Base-by-base conservation (phyloP, 2,329 filamentous ascomycete genomes). In the Fusarium begoniae region DNA sequence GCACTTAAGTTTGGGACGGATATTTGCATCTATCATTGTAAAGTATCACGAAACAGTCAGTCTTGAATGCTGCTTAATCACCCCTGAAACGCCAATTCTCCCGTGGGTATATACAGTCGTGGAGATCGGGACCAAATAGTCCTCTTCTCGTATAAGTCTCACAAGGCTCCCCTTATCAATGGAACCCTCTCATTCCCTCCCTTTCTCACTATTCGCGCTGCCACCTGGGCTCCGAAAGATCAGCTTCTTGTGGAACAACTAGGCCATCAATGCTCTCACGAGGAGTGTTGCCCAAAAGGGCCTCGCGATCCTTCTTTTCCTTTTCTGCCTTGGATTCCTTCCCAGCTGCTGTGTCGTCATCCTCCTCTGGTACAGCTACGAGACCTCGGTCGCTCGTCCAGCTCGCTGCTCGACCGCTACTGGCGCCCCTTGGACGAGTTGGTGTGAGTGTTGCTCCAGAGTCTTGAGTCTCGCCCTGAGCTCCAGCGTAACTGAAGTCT, bases 341-440 rank as follows among this genome's bases (percentile, higher is more conserved):
- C 37, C 74, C 63, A 20, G 56, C 51, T 14, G 55, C 32, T 20
- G 51, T 66, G 32, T 78, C 79, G 22, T 78, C 78, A 6, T 83
- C 83, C 73, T 83, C 83, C 72, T 84, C 84, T 5, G 83, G 82
- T 28, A 84, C 83, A 8, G 81, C 77, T 10, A 82, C 80, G n/a
- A 84, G 76, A 6, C 79, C 79, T 45, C 81, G 78, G 56, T 84
- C 83, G 48, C 80, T 84, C 11, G 72, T 77, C 78, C 80, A 83
- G 76, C 84, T 85, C 18, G 75, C 67, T 3, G 76, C 75, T 22
- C 83, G 79, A 13, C 76, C 77, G 50, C 78, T 72, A 45, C 74
- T 82, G 18, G 70, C 55, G 20, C 76, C 79, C 28, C 79, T 72
- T 38, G 78, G 68, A n/a, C 80, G 71, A 9, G 71, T 69, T 32